Percentiles rank a stretch among this genome's conserved stretches.
Evolutionary conservation across 768 basidiomycete genomes (phyloP).

Genomic region (Russula ochroleuca): DNA sequence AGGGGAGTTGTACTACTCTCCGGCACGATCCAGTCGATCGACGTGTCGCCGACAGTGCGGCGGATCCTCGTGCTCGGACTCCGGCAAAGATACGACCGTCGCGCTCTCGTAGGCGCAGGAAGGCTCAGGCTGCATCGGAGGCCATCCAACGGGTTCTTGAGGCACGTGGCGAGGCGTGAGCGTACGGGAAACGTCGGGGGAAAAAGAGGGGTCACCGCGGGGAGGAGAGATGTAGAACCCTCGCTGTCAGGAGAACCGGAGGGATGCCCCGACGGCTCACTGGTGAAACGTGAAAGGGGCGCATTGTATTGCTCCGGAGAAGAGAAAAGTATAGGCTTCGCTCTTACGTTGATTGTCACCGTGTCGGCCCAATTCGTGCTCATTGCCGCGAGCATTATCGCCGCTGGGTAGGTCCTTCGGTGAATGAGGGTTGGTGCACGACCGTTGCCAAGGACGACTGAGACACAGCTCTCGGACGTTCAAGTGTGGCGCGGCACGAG

Average conservation of each 20-base stretch:
- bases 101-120: not conserved
- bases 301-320: not conserved
- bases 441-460: constrained; percentile 2
- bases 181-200: not conserved
- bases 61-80: not conserved
- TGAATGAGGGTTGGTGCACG: constrained; percentile 24
- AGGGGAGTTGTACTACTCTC: not conserved
- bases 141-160: not conserved
- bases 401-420: constrained; percentile 3
- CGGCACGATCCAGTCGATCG: constrained; percentile 22
- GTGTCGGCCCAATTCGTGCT: not conserved
- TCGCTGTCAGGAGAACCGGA: not conserved
- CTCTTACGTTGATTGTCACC: not conserved
- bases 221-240: not conserved
- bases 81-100: not conserved
- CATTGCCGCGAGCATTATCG: constrained; percentile 9
- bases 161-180: too few species aligned
- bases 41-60: constrained; percentile 2
- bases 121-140: not conserved
- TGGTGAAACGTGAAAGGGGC: not conserved
- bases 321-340: not conserved
- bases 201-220: not conserved
- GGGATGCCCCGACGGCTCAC: not conserved
- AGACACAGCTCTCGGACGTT: constrained; percentile 4
- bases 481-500: not conserved